Evolutionary conservation across 1,284 basidiomycete species (phyloP).

Genomic region (Ustanciosporium gigantosporum): DNA sequence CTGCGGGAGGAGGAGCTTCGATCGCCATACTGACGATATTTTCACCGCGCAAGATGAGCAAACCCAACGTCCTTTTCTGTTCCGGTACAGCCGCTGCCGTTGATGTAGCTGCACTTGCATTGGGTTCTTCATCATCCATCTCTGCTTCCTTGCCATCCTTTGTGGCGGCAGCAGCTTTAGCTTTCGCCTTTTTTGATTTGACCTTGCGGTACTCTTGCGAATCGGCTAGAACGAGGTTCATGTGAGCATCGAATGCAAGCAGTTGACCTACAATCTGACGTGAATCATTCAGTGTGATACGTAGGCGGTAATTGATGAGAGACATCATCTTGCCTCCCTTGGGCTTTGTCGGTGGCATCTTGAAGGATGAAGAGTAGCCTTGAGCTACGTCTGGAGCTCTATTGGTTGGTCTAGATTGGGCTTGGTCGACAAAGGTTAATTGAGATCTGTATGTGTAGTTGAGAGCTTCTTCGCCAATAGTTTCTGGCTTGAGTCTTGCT

Average conservation of each 20-base stretch:
- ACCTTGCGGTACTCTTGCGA: slow-evolving; percentile 58
- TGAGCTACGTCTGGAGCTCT: no score
- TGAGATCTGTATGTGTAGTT: no score
- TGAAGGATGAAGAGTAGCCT: no score
- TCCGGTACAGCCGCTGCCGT: slow-evolving; percentile 70
- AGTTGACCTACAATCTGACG: slow-evolving; percentile 94
- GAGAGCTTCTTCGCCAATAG: no score
- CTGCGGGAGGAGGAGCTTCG: slow-evolving; percentile 90
- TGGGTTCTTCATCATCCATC: slow-evolving; percentile 50
- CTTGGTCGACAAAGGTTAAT: no score
- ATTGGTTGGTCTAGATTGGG: background rate
- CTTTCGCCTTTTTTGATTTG: slow-evolving; percentile 51
- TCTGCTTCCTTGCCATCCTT: slow-evolving; percentile 46
- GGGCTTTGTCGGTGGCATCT: slow-evolving; percentile 52
- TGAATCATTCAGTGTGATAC: slow-evolving; percentile 96
- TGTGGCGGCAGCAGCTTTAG: slow-evolving; percentile 13
- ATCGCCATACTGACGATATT: slow-evolving; percentile 92
- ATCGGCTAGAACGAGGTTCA: slow-evolving; percentile 98
- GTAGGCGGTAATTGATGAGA: slow-evolving; percentile 96
- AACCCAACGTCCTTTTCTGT: slow-evolving; percentile 91
- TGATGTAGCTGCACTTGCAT: slow-evolving; percentile 10
- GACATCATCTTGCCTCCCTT: slow-evolving; percentile 80
- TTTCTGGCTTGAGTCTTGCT: no score
- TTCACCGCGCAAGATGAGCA: slow-evolving; percentile 95
- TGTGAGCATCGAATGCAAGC: slow-evolving; percentile 98